Conservation (phyloP, 2,329 filamentous ascomycete species). For the Samsoniella hepiali region DNA sequence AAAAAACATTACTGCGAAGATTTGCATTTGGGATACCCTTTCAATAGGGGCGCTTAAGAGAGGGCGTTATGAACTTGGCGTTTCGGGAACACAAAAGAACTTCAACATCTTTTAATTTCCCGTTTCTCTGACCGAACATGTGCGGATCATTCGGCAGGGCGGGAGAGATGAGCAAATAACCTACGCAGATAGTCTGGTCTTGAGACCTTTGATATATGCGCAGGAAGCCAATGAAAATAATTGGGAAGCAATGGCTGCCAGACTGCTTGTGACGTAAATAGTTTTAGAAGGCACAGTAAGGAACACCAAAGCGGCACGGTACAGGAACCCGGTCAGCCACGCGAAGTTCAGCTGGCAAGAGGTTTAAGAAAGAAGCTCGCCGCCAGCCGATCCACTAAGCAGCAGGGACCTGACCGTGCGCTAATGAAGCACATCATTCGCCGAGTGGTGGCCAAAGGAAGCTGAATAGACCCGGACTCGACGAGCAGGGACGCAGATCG, state of each 20-base stretch:
- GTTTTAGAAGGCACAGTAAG: background rate
- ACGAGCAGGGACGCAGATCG: background rate
- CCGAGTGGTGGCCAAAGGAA: background rate
- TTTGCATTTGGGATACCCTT: conserved; percentile 41
- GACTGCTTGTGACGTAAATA: background rate
- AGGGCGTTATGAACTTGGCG: conserved; percentile 31
- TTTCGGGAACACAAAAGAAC: conserved; percentile 45
- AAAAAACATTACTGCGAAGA: conserved; percentile 27
- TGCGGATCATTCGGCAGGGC: conserved; percentile 32
- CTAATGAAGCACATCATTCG: background rate
- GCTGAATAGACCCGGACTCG: background rate
- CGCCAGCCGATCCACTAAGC: conserved; percentile 1
- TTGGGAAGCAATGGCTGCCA: background rate
- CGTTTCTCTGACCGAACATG: conserved; percentile 34
- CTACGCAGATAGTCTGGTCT: conserved; percentile 12
- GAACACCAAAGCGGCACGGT: background rate
- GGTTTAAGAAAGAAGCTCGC: background rate
- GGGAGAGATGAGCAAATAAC: conserved; percentile 21
- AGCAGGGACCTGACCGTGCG: background rate
- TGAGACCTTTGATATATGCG: background rate
- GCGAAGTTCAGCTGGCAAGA: background rate
- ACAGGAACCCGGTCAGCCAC: background rate
- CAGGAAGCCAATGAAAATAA: conserved; percentile 8
- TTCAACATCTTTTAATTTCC: conserved; percentile 45
- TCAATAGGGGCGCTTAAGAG: conserved; percentile 31